Evolutionary conservation across 2,329 filamentous ascomycete species (phyloP).

Genomic region (Claviceps sp.): DNA sequence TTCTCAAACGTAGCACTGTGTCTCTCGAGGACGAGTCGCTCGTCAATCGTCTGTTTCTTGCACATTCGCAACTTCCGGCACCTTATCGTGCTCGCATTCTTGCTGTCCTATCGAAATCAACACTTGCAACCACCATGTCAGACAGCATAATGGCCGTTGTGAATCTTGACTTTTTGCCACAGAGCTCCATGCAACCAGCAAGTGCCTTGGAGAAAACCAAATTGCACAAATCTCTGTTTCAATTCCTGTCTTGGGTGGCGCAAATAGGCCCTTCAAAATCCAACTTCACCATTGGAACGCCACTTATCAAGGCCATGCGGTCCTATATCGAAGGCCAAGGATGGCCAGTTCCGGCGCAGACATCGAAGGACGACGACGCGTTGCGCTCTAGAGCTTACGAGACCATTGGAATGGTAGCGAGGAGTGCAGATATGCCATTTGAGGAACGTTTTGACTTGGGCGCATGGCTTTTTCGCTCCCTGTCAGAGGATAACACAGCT

Average conservation of each 20-base stretch:
- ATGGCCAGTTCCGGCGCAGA: constrained; percentile 58
- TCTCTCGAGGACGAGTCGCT: constrained; percentile 56
- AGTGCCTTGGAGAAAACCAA: constrained; percentile 63
- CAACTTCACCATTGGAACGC: constrained; percentile 53
- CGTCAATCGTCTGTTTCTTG: constrained; percentile 52
- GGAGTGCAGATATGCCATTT: constrained; percentile 44
- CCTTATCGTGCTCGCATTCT: constrained; percentile 69
- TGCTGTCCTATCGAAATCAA: constrained; percentile 62
- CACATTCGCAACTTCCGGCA: constrained; percentile 61
- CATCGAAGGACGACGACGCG: constrained; percentile 45
- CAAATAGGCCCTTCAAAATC: constrained; percentile 48
- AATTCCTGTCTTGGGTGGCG: constrained; percentile 78
- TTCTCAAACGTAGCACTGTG: constrained; percentile 66
- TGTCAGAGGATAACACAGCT: constrained; percentile 64
- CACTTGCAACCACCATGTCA: constrained; percentile 55
- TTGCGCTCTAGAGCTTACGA: constrained; percentile 78
- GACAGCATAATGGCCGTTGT: constrained; percentile 57
- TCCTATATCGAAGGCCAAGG: constrained; percentile 68
- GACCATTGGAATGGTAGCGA: constrained; percentile 70
- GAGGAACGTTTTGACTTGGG: constrained; percentile 41
- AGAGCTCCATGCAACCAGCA: constrained; percentile 18
- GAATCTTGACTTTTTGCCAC: constrained; percentile 44
- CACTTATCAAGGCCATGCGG: constrained; percentile 54
- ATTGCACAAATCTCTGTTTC: constrained; percentile 69
- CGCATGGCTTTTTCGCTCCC: constrained; percentile 68